These are phyloP conservation scores for Populus tremula DNA, from an alignment of 345 rosid species.

Conservation along the genomic window DNA sequence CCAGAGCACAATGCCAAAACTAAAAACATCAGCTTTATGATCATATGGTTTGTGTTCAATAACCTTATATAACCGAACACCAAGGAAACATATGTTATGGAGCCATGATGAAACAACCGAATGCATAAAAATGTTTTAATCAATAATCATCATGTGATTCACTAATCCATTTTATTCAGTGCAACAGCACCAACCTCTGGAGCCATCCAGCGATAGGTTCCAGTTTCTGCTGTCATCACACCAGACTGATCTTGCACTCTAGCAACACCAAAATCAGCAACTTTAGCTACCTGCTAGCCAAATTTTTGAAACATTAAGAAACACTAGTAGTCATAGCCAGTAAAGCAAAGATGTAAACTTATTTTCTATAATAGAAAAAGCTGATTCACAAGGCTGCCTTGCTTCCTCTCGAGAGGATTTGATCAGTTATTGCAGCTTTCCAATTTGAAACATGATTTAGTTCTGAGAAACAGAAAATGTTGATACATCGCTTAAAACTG, in stretches of 20 bases:
- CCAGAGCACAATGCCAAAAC: conserved; percentile 64
- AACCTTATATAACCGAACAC: conserved; percentile 44
- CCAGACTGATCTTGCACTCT: conserved; percentile 58
- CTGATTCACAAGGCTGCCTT: background rate
- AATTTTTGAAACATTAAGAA: conserved; percentile 15
- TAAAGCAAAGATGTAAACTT: background rate
- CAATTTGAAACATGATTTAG: background rate
- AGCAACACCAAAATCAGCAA: conserved; percentile 77
- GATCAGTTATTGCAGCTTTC: background rate
- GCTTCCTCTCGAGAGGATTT: background rate
- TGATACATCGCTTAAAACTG: background rate
- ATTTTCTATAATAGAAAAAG: conserved; percentile 4
- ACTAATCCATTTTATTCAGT: background rate
- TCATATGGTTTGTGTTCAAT: conserved; percentile 60
- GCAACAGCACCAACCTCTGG: conserved; percentile 53
- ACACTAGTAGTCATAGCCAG: background rate
- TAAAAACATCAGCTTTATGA: conserved; percentile 65
- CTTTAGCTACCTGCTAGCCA: conserved; percentile 51
- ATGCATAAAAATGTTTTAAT: background rate
- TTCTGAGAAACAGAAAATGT: background rate
- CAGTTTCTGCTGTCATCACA: conserved; percentile 77
- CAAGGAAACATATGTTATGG: conserved; percentile 21
- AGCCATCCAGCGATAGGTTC: conserved; percentile 83
- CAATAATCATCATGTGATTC: background rate
- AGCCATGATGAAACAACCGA: conserved; percentile 4